These are phyloP conservation scores for Exophiala bonariae DNA, from an alignment of 2,329 filamentous ascomycete species.

Conservation along the genomic window DNA sequence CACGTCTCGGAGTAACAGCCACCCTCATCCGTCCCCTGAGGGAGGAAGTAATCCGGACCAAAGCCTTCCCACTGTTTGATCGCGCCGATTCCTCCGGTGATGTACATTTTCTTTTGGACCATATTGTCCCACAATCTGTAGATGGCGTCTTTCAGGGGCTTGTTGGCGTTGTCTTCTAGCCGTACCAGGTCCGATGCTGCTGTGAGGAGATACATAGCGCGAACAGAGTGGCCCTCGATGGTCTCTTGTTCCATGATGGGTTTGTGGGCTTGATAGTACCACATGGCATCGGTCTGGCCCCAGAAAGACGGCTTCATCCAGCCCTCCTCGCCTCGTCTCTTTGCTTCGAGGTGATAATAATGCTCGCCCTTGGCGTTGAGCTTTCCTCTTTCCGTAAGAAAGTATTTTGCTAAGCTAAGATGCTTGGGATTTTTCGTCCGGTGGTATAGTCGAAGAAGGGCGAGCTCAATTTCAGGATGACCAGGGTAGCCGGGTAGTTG, in stretches of 20 bases:
- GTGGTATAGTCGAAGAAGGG: constrained; percentile 48
- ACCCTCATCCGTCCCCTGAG: constrained; percentile 60
- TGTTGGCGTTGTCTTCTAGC: constrained; percentile 26
- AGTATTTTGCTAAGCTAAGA: constrained; percentile 55
- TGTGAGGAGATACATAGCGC: constrained; percentile 62
- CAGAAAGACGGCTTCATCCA: constrained; percentile 49
- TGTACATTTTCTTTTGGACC: constrained; percentile 62
- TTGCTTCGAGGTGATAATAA: constrained; percentile 58
- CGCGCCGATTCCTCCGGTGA: constrained; percentile 62
- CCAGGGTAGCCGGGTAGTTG: constrained; percentile 62
- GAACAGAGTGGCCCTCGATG: constrained; percentile 61
- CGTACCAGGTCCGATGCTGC: constrained; percentile 56
- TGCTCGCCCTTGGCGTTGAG: constrained; percentile 50
- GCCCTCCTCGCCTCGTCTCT: constrained; percentile 51
- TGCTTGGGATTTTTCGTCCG: constrained; percentile 40
- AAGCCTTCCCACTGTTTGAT: constrained; percentile 63
- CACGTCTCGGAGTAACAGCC: constrained; percentile 65
- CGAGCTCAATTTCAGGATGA: constrained; percentile 57
- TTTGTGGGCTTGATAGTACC: constrained; percentile 59
- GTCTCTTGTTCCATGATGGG: constrained; percentile 56
- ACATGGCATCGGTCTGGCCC: constrained; percentile 29
- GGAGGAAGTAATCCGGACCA: constrained; percentile 59
- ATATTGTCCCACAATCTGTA: constrained; percentile 60
- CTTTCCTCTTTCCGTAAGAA: constrained; percentile 60
- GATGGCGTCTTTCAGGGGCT: constrained; percentile 42